phyloP scores from a whole-genome alignment of 192 early-diverging fungal species.

The Entomortierella beljakovae region DNA sequence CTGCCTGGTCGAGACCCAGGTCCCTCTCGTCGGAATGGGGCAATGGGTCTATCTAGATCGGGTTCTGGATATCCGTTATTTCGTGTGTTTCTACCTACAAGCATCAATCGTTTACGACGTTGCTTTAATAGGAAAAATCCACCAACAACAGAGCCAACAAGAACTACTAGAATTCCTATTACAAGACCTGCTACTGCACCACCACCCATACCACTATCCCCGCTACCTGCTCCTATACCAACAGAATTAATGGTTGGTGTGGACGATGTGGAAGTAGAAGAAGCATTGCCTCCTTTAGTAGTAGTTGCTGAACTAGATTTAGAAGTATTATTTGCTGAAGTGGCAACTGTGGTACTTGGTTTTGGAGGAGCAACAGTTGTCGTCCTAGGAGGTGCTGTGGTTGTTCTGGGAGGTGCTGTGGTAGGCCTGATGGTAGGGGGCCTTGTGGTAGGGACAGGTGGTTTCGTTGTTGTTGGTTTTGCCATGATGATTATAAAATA shows the following conservation, averaged over 20 bases:
- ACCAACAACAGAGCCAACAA: constrained; percentile 32
- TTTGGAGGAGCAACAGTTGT: not conserved
- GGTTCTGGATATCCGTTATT: constrained; percentile 39
- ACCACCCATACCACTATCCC: constrained; percentile 16
- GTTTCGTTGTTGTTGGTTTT: not conserved
- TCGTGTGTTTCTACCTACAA: constrained; percentile 17
- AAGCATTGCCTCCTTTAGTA: not conserved
- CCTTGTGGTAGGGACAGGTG: not conserved
- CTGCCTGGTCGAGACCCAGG: not conserved
- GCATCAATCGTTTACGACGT: constrained; percentile 42
- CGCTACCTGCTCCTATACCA: not conserved
- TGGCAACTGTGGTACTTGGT: not conserved
- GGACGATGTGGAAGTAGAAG: not conserved
- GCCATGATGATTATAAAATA: not conserved
- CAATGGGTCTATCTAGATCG: constrained; percentile 9
- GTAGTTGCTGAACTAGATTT: not conserved
- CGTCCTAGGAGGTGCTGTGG: not conserved
- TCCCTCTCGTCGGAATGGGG: constrained; percentile 5
- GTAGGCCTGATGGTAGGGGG: not conserved
- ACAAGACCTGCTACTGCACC: constrained; percentile 27
- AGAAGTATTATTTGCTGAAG: no score
- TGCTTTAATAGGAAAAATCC: constrained; percentile 43
- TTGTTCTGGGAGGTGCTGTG: not conserved
- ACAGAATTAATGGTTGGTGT: not conserved
- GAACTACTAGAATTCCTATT: constrained; percentile 8